Evolutionary conservation across 2,329 filamentous ascomycete species (phyloP), one percentile per base, ranked within the genome.

Genomic region (Penicillium corylophilum): DNA sequence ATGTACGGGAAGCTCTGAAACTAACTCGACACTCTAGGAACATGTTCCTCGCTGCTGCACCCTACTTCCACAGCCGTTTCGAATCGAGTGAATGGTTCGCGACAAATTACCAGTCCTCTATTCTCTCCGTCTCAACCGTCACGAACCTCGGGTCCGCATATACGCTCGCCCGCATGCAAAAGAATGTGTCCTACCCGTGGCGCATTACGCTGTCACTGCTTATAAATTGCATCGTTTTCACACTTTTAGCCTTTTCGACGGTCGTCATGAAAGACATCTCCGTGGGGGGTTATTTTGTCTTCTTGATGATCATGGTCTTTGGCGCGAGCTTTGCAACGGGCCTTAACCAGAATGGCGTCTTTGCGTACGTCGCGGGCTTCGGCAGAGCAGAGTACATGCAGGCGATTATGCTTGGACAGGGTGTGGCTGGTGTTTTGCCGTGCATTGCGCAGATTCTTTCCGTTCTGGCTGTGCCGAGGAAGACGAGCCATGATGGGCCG

Each of bases 11-110:
- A 29, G 24, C 26, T 40, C 22, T n/a, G 35, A 26, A 51, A 9
- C 44, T 50, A 35, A 53, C 28, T 38, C 10, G 49, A 20, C 16
- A 35, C 26, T 20, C n/a, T 44, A 56, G 90, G 90, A 97, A 97
- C 77, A 96, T 96, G 93, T 96, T 97, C 72, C 83, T 97, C 62
- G 93, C 94, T 41, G 91, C 93, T 8, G 90, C 90, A 1, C 90
- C 93, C 4, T 97, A 97, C 77, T 96, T 97, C 74, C 85, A 92
- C 65, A 80, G 79, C 44, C 90, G 93, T 61, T 95, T 97, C 71
- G 76, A 81, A 41, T 79, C 80, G 54, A 83, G 86, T 67, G 75
- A 83, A 48, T 88, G 84, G 79, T 86, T 95, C 50, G 79, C 86
- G 31, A 79, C 83, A 57, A 89, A 91, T 76, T 97, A 95, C 75